These are phyloP conservation scores for Geotrichum cucujoidarum DNA, from an alignment of 1,139 yeast genomes.

Conservation along the genomic window DNA sequence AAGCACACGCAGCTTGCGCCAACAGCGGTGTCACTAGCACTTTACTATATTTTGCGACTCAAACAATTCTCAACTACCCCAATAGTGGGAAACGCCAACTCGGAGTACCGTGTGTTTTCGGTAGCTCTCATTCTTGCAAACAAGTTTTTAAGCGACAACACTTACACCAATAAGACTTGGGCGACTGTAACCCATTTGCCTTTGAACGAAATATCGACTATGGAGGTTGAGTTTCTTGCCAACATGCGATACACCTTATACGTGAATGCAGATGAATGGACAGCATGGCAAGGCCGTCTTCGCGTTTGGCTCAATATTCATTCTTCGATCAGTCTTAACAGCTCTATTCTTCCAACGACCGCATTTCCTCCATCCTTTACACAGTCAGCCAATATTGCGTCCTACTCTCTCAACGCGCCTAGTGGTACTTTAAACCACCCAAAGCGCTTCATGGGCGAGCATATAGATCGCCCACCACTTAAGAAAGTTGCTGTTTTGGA, in stretches of 20 bases:
- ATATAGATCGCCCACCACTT: neutral
- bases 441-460: slow-evolving; percentile 6
- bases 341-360: neutral
- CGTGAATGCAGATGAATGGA: slow-evolving; percentile 32
- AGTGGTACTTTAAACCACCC: neutral
- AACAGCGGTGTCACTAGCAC: slow-evolving; percentile 36
- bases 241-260: slow-evolving; percentile 34
- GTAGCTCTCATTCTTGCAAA: slow-evolving; percentile 75
- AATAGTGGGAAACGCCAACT: slow-evolving; percentile 35
- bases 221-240: slow-evolving; percentile 49
- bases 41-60: slow-evolving; percentile 36
- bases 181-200: slow-evolving; percentile 79
- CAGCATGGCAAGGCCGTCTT: slow-evolving; percentile 30
- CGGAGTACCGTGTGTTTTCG: slow-evolving; percentile 57
- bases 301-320: slow-evolving; percentile 28
- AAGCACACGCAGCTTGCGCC: slow-evolving; percentile 36
- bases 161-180: slow-evolving; percentile 91
- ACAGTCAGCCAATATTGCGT: neutral
- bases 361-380: neutral
- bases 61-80: slow-evolving; percentile 28
- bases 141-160: slow-evolving; percentile 89
- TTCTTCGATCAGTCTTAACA: slow-evolving; percentile 3
- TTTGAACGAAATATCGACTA: slow-evolving; percentile 51
- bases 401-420: neutral
- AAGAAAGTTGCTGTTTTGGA: neutral